phyloP scores from a whole-genome alignment of 345 rosid species.

The Melaleuca alternifolia region DNA sequence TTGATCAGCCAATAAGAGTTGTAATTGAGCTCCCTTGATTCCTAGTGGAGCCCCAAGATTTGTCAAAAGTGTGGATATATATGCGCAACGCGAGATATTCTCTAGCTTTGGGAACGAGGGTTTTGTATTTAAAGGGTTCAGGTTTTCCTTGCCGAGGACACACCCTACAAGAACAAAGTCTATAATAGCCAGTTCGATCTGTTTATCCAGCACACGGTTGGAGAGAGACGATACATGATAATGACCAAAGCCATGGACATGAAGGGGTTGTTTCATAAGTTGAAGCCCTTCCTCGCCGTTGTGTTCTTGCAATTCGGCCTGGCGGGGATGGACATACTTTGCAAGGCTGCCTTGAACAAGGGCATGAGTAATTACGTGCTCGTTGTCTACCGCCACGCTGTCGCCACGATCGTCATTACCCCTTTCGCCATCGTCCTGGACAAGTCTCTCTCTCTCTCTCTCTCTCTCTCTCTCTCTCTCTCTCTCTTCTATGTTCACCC shows the following conservation, averaged over 20 bases:
- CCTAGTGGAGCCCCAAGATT: not conserved
- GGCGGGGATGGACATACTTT: slow-evolving; percentile 77
- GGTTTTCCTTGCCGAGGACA: not conserved
- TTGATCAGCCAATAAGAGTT: not conserved
- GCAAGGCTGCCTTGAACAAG: slow-evolving; percentile 64
- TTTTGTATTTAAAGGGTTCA: not conserved
- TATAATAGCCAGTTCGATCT: not conserved
- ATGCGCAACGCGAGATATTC: no score
- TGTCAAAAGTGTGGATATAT: not conserved
- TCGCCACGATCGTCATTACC: slow-evolving; percentile 63
- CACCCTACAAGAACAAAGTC: not conserved
- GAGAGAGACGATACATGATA: not conserved
- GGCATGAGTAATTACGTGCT: slow-evolving; percentile 88
- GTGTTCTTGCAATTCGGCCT: slow-evolving; percentile 75
- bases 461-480: not conserved
- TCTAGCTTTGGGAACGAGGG: not conserved
- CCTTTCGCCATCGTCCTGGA: slow-evolving; percentile 72
- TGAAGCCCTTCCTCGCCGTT: slow-evolving; percentile 56
- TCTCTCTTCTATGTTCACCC: not conserved
- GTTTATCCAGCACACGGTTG: not conserved
- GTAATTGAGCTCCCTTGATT: not conserved
- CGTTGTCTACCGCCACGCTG: slow-evolving; percentile 79
- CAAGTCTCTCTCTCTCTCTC: slow-evolving; percentile 14
- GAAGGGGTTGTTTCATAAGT: slow-evolving; percentile 10
- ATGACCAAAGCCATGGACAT: not conserved